Percentiles rank a stretch among this genome's conserved stretches.
phyloP scores from a whole-genome alignment of 768 basidiomycete species.

The Agrocybe chaxingu region DNA sequence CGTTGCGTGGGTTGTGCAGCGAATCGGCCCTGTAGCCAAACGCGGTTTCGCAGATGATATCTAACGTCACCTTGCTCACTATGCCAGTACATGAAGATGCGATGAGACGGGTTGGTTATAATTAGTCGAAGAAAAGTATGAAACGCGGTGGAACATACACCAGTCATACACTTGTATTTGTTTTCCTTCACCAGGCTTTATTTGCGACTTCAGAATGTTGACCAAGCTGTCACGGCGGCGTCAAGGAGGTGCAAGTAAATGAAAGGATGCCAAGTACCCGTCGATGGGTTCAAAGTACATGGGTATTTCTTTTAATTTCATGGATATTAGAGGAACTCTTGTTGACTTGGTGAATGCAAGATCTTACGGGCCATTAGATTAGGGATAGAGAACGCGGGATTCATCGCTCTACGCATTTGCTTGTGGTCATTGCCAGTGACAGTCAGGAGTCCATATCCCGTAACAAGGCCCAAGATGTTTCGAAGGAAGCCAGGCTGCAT shows the following conservation, averaged over 20 bases:
- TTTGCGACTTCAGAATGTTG: conserved; percentile 29
- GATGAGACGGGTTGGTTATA: background rate
- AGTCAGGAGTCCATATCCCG: conserved; percentile 45
- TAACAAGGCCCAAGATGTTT: conserved; percentile 36
- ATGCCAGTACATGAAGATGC: conserved; percentile 9
- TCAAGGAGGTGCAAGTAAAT: background rate
- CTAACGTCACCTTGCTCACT: conserved; percentile 48
- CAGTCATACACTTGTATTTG: conserved; percentile 39
- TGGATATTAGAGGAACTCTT: background rate
- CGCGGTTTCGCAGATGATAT: conserved; percentile 48
- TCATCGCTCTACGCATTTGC: conserved; percentile 49
- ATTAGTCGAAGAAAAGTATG: background rate
- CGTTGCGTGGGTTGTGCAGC: conserved; percentile 41
- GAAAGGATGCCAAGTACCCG: conserved; percentile 21
- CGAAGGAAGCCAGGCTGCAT: conserved; percentile 41
- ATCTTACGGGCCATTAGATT: conserved; percentile 22
- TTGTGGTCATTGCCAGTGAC: conserved; percentile 48
- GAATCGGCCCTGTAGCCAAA: conserved; percentile 46
- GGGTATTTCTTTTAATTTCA: conserved; percentile 32
- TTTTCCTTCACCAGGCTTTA: conserved; percentile 23
- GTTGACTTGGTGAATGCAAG: background rate
- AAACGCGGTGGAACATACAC: conserved; percentile 31
- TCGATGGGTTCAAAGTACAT: conserved; percentile 47
- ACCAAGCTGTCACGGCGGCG: conserved; percentile 20
- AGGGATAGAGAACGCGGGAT: conserved; percentile 47